Evolutionary conservation across 106 monocot species (phyloP).

Genomic region (Narthecium ossifragum): DNA sequence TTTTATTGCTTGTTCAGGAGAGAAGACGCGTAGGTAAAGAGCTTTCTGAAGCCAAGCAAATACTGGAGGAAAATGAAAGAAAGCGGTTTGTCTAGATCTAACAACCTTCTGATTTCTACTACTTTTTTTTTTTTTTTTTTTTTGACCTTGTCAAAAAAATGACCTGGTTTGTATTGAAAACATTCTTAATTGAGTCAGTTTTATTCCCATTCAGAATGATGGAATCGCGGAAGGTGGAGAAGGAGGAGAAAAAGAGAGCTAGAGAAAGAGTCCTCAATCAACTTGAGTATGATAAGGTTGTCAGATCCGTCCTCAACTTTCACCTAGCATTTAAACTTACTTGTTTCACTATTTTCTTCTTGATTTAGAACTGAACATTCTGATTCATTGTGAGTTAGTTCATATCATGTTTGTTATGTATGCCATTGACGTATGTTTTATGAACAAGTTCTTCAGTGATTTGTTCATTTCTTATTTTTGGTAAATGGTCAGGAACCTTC

Average conservation of each 20-base stretch:
- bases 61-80: conserved; percentile 95
- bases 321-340: no score
- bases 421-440: no score
- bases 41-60: conserved; percentile 85
- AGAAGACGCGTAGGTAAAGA: conserved; percentile 94
- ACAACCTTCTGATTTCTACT: neutral
- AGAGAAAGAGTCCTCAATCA: conserved; percentile 91
- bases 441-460: no score
- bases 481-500: neutral
- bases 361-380: no score
- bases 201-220: conserved; percentile 34
- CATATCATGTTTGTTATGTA: no score
- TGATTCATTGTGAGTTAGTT: no score
- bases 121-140: neutral
- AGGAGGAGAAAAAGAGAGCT: conserved; percentile 97
- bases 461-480: neutral
- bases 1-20: conserved; percentile 47
- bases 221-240: conserved; percentile 73
- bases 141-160: neutral
- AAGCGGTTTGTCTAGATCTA: conserved; percentile 45
- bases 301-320: no score
- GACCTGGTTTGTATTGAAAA: neutral
- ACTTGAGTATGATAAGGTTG: conserved; percentile 98
- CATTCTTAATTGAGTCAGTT: neutral
- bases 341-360: no score